These are phyloP conservation scores for Macroventuria anomochaeta DNA, from an alignment of 2,329 filamentous ascomycete genomes.

Conservation along the genomic window DNA sequence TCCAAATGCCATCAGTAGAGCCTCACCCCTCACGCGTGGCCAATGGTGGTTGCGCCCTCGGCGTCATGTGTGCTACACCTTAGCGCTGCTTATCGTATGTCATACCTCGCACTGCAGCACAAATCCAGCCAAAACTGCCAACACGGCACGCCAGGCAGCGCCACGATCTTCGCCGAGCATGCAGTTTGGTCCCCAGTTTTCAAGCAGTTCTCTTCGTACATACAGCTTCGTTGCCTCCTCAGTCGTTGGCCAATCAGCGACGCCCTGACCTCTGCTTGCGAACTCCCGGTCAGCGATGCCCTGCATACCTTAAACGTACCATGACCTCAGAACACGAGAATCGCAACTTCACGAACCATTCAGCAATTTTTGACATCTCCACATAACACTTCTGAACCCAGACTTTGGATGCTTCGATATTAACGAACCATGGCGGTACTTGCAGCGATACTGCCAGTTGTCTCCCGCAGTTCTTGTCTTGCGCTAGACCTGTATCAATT, in stretches of 20 bases:
- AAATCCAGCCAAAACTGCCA: constrained; percentile 20
- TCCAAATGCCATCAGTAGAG: constrained; percentile 7
- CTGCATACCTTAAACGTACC: constrained; percentile 30
- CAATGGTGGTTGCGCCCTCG: constrained; percentile 2
- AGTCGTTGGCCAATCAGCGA: constrained; percentile 27
- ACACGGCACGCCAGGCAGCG: constrained; percentile 9
- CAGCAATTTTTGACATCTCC: constrained; percentile 24
- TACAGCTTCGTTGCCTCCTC: constrained; percentile 20
- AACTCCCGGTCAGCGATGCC: constrained; percentile 35
- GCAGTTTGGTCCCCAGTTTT: constrained; percentile 19
- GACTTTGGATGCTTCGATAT: constrained; percentile 2
- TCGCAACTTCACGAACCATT: constrained; percentile 21
- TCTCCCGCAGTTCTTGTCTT: constrained; percentile 42
- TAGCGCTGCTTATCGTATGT: constrained; percentile 5
- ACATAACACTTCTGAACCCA: constrained; percentile 3
- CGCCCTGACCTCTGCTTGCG: constrained; percentile 25
- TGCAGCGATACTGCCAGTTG: constrained; percentile 44
- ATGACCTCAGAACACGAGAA: constrained; percentile 35
- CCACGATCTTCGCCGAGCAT: constrained; percentile 24
- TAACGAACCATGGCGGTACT: constrained; percentile 42
- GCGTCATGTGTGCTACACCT: constrained; percentile 9
- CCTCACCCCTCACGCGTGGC: constrained; percentile 14
- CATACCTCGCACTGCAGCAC: constrained; percentile 4
- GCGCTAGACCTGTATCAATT: constrained; percentile 44
- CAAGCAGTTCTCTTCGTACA: constrained; percentile 24